Percentiles rank a stretch among this genome's conserved stretches.
Conservation (phyloP, 768 basidiomycete species). For the Suillus spraguei region DNA sequence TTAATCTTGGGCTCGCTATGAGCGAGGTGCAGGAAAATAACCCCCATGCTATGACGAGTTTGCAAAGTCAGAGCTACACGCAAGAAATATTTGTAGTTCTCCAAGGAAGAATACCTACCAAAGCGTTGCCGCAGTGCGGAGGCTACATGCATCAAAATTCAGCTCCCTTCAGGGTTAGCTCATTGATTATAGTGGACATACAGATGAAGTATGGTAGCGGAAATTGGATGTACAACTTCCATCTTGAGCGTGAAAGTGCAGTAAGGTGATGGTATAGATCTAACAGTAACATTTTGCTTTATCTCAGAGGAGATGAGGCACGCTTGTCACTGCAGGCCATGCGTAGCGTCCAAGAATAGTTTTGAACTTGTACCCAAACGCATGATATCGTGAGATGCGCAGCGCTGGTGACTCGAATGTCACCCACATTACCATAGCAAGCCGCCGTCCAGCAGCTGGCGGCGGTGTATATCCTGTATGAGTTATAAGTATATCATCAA, state of each 20-base stretch:
- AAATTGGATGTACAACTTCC: not conserved
- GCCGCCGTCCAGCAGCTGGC: not conserved
- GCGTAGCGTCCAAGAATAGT: no score
- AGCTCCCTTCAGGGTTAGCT: not conserved
- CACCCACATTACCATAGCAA: not conserved
- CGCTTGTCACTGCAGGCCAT: not conserved
- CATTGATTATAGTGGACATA: not conserved
- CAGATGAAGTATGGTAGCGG: not conserved
- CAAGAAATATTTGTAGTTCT: not conserved
- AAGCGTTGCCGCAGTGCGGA: not conserved
- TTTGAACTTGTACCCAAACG: not conserved
- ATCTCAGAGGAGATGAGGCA: not conserved
- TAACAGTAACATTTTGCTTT: no score
- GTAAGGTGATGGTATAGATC: not conserved
- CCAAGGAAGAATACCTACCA: not conserved
- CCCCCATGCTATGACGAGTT: not conserved
- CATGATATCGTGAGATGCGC: not conserved
- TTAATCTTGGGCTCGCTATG: not conserved
- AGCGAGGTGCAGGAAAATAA: not conserved
- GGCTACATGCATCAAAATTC: not conserved
- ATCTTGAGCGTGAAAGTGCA: constrained; percentile 1
- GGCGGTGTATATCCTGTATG: not conserved
- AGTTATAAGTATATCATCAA: not conserved
- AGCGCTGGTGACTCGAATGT: not conserved
- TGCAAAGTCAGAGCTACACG: not conserved